phyloP scores from a whole-genome alignment of 1,284 basidiomycete species.

The Puccinia polysora region DNA sequence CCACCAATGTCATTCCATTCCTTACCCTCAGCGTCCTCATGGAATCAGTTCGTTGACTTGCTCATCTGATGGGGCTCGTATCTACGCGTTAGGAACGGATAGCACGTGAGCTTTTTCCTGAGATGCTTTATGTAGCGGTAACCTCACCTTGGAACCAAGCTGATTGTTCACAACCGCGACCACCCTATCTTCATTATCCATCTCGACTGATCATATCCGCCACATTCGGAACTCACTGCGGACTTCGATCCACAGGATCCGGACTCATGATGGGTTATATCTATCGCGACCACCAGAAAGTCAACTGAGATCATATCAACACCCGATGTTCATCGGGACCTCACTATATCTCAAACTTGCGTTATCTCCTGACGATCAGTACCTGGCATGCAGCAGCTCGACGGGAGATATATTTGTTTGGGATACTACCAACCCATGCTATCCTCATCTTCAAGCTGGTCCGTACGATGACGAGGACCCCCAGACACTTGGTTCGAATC shows the following conservation, averaged over 20 bases:
- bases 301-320: conserved; percentile 9
- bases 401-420: conserved; percentile 21
- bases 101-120: conserved; percentile 21
- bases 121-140: too few relatives aligned
- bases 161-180: too few relatives aligned
- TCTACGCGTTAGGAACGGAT: conserved; percentile 33
- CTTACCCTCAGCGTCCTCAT: conserved; percentile 10
- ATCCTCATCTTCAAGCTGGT: too few relatives aligned
- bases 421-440: too few relatives aligned
- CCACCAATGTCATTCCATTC: background rate
- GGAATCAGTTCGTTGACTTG: conserved; percentile 24
- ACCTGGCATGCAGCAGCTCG: conserved; percentile 16
- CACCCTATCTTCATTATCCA: too few relatives aligned
- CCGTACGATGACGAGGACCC: too few relatives aligned
- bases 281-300: conserved; percentile 12
- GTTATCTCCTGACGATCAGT: conserved; percentile 3
- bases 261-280: conserved; percentile 9
- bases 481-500: too few relatives aligned
- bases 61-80: conserved; percentile 30
- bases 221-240: too few relatives aligned
- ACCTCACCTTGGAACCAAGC: too few relatives aligned
- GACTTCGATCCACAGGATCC: background rate
- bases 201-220: too few relatives aligned
- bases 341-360: conserved; percentile 20
- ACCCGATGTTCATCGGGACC: conserved; percentile 10